A percentile compares a stretch with the other conserved stretches of the same genome.
Evolutionary conservation across 1,139 yeast genomes (phyloP).

Genomic region (Protomyces pachydermus): DNA sequence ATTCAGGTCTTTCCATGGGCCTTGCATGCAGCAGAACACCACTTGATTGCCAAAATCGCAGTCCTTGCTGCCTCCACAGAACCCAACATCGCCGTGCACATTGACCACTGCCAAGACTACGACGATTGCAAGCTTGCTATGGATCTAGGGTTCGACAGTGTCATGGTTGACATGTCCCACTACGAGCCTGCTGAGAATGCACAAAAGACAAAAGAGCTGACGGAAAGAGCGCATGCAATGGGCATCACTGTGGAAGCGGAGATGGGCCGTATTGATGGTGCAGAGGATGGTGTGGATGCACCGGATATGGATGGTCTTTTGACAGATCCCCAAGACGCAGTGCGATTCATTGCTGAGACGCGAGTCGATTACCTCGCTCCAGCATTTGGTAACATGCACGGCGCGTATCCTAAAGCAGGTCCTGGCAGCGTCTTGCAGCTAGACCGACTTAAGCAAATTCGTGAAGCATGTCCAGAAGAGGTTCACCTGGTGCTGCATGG

Average conservation of each 20-base stretch:
- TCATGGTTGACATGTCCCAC: slow-evolving; percentile 38
- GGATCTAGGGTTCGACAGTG: slow-evolving; percentile 36
- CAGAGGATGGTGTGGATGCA: slow-evolving; percentile 37
- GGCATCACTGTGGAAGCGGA: slow-evolving; percentile 38
- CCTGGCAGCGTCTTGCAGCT: slow-evolving; percentile 36
- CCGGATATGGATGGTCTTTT: slow-evolving; percentile 36
- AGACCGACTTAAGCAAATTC: slow-evolving; percentile 30
- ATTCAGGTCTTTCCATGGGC: slow-evolving; percentile 38
- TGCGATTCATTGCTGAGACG: slow-evolving; percentile 34
- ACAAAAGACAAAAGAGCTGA: slow-evolving; percentile 33
- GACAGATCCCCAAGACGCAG: slow-evolving; percentile 37
- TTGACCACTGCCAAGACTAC: slow-evolving; percentile 36
- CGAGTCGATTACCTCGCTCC: slow-evolving; percentile 37
- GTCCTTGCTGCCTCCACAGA: slow-evolving; percentile 33
- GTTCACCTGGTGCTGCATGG: slow-evolving; percentile 11
- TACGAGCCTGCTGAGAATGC: slow-evolving; percentile 36
- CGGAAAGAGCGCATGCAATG: slow-evolving; percentile 33
- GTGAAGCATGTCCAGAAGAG: background rate
- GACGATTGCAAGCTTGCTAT: slow-evolving; percentile 35
- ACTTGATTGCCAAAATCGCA: slow-evolving; percentile 27
- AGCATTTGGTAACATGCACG: slow-evolving; percentile 37
- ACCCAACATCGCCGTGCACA: slow-evolving; percentile 36
- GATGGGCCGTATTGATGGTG: slow-evolving; percentile 37
- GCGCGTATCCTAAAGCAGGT: slow-evolving; percentile 36
- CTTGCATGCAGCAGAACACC: slow-evolving; percentile 36